Evolutionary conservation across 2,329 filamentous ascomycete genomes (phyloP), one percentile per base, ranked within the genome.

Genomic region (Clonostachys rosea): DNA sequence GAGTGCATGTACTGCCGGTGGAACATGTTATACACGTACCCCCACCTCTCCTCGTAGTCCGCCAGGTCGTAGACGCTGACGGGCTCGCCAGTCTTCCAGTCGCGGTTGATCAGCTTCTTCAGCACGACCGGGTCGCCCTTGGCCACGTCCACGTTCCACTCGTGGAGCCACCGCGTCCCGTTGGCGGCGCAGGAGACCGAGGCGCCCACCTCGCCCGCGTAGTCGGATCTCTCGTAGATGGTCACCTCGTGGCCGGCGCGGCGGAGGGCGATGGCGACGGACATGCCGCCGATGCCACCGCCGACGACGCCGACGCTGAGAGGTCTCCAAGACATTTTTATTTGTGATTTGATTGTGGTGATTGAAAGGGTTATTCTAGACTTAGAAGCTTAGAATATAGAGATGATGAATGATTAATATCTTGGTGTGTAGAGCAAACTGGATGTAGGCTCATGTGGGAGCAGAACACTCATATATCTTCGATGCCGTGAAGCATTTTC

Each of bases 111-210:
- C 45, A 88, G 72, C 56, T 82, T 82, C 62, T 73, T 73, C 43
- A 88, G 65, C 2, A 87, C 67, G 2, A 88, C 84, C 0, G 83
- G 83, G 48, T 86, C 78, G 9, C 83, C 84, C 56, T 80, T 81
- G 13, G 67, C 66, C 2, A 87, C 69, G 55, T 87, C 79, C 2
- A 87, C 81, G 0, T 69, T 69, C 84, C 84, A 88, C 59, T 85
- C 81, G 50, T 85, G 76, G 8, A 88, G 67, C 83, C 83, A 88
- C 42, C 81, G 73, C 2, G 83, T 84, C 8, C 84, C 84, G 55
- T 88, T 88, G 10, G 84, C 83, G 2, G 84, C 84, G 55, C 83
- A 87, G 1, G 78, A 83, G 0, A 86, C 75, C 0, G 83, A 85
- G 0, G 82, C 82, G 12, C 84, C 84, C 0, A 85, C 83, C 58